Evolutionary conservation across 441 rosid genomes (phyloP).

Genomic region (Gossypium lobatum): DNA sequence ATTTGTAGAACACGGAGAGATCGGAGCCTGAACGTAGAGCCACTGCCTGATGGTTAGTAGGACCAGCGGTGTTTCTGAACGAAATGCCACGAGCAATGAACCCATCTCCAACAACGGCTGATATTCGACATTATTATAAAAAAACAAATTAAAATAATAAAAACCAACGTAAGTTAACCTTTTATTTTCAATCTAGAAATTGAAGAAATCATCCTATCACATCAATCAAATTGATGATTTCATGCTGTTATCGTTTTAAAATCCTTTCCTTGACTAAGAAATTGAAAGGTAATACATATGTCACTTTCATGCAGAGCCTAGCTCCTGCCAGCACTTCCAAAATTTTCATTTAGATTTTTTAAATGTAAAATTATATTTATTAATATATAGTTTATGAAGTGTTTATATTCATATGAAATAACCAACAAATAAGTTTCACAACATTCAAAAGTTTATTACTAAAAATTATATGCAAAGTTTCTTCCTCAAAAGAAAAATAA

Average conservation of each 20-base stretch:
- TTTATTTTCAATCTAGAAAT: constrained; percentile 3
- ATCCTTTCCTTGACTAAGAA: background rate
- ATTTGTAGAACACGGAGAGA: constrained; percentile 53
- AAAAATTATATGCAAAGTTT: too few relatives aligned
- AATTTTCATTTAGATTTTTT: too few relatives aligned
- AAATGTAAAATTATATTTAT: background rate
- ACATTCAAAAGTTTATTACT: too few relatives aligned
- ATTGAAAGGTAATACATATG: too few relatives aligned
- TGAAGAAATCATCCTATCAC: background rate
- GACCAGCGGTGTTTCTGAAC: constrained; percentile 62
- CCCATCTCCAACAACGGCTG: constrained; percentile 56
- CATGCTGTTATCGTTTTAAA: background rate
- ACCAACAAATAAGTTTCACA: too few relatives aligned
- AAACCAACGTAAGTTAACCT: background rate
- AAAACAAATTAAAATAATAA: background rate
- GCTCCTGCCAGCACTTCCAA: too few relatives aligned
- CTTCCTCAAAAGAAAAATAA: too few relatives aligned
- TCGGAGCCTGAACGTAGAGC: constrained; percentile 66
- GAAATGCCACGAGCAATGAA: constrained; percentile 55
- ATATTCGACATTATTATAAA: background rate
- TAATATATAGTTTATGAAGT: background rate
- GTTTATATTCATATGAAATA: background rate
- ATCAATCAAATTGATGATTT: background rate
- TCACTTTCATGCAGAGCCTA: too few relatives aligned
- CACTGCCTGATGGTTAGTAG: constrained; percentile 51